phyloP scores from a whole-genome alignment of 768 basidiomycete species.

The Boletus rex-veris region DNA sequence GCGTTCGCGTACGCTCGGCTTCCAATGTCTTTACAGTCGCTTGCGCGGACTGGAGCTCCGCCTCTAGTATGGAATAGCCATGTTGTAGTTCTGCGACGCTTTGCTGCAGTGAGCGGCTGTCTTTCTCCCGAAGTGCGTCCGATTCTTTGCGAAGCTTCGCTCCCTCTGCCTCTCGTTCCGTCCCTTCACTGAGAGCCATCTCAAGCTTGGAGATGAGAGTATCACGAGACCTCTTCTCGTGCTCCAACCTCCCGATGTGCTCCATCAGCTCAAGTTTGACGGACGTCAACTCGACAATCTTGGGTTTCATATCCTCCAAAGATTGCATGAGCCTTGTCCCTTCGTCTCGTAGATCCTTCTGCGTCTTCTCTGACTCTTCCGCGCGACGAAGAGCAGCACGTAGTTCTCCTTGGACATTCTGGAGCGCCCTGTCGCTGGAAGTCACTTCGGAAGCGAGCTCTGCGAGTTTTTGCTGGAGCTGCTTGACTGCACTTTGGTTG shows the following conservation, averaged over 20 bases:
- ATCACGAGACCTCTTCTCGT: constrained; percentile 53
- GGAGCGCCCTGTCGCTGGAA: constrained; percentile 51
- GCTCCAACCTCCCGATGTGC: constrained; percentile 54
- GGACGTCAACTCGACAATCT: constrained; percentile 77
- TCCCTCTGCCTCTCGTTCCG: constrained; percentile 46
- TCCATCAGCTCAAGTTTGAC: constrained; percentile 68
- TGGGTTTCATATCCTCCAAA: constrained; percentile 83
- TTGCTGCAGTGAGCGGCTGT: constrained; percentile 45
- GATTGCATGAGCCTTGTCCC: constrained; percentile 75
- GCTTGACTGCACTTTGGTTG: constrained; percentile 44
- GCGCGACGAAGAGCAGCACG: constrained; percentile 61
- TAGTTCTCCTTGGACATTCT: constrained; percentile 62
- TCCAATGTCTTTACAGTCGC: constrained; percentile 58
- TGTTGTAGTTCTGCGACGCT: constrained; percentile 58
- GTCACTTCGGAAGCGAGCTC: constrained; percentile 53
- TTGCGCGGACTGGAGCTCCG: constrained; percentile 53
- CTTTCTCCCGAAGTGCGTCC: constrained; percentile 49
- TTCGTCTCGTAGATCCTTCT: constrained; percentile 72
- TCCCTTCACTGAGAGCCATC: constrained; percentile 50
- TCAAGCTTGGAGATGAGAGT: constrained; percentile 60
- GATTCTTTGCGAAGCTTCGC: constrained; percentile 45
- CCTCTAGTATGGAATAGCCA: constrained; percentile 58
- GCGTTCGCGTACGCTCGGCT: constrained; percentile 57
- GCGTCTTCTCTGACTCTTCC: constrained; percentile 68
- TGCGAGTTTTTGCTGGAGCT: constrained; percentile 57